A percentile compares a stretch with the other conserved stretches of the same genome.
Evolutionary conservation across 1,284 basidiomycete species (phyloP).

Genomic region (Ceratobasidium papillatum): DNA sequence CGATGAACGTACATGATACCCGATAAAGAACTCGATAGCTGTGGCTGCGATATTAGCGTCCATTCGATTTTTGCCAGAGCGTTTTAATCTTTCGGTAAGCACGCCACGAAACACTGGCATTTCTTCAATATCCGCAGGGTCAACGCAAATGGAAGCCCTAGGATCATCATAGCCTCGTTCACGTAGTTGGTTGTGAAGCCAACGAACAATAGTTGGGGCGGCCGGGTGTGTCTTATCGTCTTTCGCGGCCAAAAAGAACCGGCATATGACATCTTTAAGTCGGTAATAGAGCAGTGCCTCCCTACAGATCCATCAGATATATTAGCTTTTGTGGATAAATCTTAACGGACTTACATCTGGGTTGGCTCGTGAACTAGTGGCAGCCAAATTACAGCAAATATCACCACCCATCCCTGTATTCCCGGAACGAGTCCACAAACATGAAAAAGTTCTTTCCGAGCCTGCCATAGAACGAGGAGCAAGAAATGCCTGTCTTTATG

Average conservation of each 20-base stretch:
- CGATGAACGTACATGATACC: background rate
- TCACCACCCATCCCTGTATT: slow-evolving; percentile 9
- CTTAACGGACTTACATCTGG: background rate
- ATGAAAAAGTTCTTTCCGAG: background rate
- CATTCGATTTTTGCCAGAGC: background rate
- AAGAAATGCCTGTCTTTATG: background rate
- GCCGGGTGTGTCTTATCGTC: background rate
- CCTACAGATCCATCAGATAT: background rate
- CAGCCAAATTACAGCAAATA: slow-evolving; percentile 2
- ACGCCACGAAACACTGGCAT: background rate
- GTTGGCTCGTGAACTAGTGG: background rate
- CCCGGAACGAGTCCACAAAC: background rate
- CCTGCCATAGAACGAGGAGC: background rate
- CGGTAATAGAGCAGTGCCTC: background rate
- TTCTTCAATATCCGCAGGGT: background rate
- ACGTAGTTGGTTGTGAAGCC: background rate
- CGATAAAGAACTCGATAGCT: background rate
- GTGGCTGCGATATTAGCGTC: background rate
- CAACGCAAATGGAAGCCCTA: background rate
- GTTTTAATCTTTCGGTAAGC: background rate
- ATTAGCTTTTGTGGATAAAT: no score
- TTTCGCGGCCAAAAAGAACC: background rate
- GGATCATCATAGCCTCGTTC: background rate
- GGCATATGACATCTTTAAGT: slow-evolving; percentile 6
- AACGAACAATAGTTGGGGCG: background rate